A percentile compares a stretch with the other conserved stretches of the same genome.
phyloP scores from a whole-genome alignment of 768 basidiomycete species.

The Gloeopeniophorella convolvens region DNA sequence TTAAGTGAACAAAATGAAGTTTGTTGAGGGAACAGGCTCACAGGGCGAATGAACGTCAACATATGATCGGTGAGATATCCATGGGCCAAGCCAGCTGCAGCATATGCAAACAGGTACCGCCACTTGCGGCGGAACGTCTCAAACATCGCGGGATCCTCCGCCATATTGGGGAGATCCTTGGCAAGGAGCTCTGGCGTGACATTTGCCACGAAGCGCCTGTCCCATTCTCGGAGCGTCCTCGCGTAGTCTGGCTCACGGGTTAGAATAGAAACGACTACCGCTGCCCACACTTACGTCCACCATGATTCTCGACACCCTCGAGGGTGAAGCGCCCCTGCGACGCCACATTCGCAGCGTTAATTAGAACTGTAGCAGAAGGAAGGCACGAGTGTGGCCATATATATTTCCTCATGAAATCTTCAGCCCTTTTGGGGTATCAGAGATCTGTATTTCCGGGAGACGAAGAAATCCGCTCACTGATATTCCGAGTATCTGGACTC shows the following conservation, averaged over 20 bases:
- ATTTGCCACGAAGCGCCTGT: slow-evolving; percentile 33
- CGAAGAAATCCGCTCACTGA: slow-evolving; percentile 41
- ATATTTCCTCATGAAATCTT: slow-evolving; percentile 82
- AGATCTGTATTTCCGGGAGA: background rate
- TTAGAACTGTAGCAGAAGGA: slow-evolving; percentile 78
- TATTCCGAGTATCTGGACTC: slow-evolving; percentile 51
- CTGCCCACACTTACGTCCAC: slow-evolving; percentile 54
- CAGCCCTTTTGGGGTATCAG: slow-evolving; percentile 38
- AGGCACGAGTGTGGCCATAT: slow-evolving; percentile 90
- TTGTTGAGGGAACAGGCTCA: too few relatives aligned
- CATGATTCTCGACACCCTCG: slow-evolving; percentile 80
- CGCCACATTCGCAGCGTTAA: slow-evolving; percentile 61
- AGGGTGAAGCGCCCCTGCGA: slow-evolving; percentile 75
- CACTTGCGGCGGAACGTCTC: slow-evolving; percentile 69
- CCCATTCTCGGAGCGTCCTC: slow-evolving; percentile 27
- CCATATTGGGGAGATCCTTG: slow-evolving; percentile 51
- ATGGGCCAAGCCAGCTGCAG: slow-evolving; percentile 68
- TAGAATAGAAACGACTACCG: background rate
- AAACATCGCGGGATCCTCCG: slow-evolving; percentile 44
- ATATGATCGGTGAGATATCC: slow-evolving; percentile 74
- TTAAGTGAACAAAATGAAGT: too few relatives aligned
- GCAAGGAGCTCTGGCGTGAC: slow-evolving; percentile 48
- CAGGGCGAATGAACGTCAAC: slow-evolving; percentile 63
- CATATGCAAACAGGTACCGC: slow-evolving; percentile 74
- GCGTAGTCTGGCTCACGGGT: slow-evolving; percentile 18